A percentile compares a stretch with the other conserved stretches of the same genome.
Evolutionary conservation across 441 rosid genomes (phyloP).

Genomic region (Jatropha multifida): DNA sequence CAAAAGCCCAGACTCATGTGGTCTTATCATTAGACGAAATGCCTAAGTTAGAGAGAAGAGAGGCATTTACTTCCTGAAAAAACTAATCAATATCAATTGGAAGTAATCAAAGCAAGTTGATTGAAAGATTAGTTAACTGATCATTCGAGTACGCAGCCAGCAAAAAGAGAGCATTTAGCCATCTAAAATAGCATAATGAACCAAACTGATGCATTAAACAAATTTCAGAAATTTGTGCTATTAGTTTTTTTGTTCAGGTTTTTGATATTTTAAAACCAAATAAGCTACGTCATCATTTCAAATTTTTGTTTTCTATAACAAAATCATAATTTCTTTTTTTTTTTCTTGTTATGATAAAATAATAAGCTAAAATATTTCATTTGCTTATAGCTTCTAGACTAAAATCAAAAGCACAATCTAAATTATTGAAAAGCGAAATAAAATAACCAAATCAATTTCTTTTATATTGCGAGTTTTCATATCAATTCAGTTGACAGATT

Average conservation of each 20-base stretch:
- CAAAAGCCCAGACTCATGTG: not conserved
- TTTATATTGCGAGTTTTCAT: not conserved
- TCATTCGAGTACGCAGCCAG: not conserved
- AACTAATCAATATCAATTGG: not conserved
- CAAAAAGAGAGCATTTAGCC: not conserved
- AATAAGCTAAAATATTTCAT: not conserved
- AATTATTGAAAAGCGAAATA: not conserved
- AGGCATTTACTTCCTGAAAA: not conserved
- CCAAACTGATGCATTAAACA: not conserved
- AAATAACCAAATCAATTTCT: not conserved
- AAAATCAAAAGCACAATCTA: not conserved
- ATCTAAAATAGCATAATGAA: not conserved
- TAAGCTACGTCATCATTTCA: not conserved
- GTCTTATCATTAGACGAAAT: not conserved
- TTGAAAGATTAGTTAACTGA: not conserved
- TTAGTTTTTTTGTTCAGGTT: not conserved
- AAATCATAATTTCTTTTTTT: not conserved
- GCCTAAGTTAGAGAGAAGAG: not conserved
- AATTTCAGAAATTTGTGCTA: not conserved
- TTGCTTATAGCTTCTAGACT: not conserved
- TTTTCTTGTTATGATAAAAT: constrained; percentile 1
- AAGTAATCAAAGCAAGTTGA: not conserved
- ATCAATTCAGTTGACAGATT: not conserved
- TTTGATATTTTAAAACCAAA: not conserved
- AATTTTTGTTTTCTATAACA: not conserved